Evolutionary conservation across 2,329 filamentous ascomycete species (phyloP).

Genomic region (Grosmannia serpens): DNA sequence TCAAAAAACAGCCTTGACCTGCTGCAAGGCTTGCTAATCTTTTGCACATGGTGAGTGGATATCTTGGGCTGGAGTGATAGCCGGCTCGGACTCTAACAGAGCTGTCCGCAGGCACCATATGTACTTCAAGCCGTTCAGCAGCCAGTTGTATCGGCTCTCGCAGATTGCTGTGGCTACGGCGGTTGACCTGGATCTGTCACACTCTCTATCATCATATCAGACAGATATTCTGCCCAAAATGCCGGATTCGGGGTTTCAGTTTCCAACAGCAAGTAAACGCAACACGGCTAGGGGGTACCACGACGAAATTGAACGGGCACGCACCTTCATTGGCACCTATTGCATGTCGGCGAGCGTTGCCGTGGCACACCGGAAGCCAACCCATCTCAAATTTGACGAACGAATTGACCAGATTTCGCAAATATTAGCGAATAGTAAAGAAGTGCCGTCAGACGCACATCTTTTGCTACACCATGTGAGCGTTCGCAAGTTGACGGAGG

Average conservation of each 20-base stretch:
- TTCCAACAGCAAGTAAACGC: background rate
- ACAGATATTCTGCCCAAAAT: background rate
- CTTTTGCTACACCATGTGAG: constrained; percentile 11
- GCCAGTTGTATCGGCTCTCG: constrained; percentile 14
- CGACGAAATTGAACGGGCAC: constrained; percentile 10
- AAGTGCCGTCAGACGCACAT: constrained; percentile 5
- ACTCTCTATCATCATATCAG: background rate
- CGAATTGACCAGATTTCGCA: constrained; percentile 10
- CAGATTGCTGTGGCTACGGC: constrained; percentile 14
- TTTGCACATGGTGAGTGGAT: constrained; percentile 11
- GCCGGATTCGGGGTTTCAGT: background rate
- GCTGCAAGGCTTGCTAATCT: constrained; percentile 14
- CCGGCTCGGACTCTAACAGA: background rate
- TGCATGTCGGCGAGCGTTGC: constrained; percentile 13
- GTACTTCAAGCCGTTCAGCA: constrained; percentile 9
- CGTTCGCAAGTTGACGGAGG: constrained; percentile 12
- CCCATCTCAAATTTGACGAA: constrained; percentile 11
- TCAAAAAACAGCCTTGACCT: constrained; percentile 11
- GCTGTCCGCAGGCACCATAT: constrained; percentile 10
- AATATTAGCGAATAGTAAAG: constrained; percentile 5
- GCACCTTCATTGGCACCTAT: constrained; percentile 12
- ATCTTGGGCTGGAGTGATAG: background rate
- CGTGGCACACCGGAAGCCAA: constrained; percentile 11
- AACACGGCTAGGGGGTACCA: background rate
- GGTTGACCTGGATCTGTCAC: constrained; percentile 11